phyloP scores from a whole-genome alignment of 1,284 basidiomycete genomes.

The Ganoderma lucidum region DNA sequence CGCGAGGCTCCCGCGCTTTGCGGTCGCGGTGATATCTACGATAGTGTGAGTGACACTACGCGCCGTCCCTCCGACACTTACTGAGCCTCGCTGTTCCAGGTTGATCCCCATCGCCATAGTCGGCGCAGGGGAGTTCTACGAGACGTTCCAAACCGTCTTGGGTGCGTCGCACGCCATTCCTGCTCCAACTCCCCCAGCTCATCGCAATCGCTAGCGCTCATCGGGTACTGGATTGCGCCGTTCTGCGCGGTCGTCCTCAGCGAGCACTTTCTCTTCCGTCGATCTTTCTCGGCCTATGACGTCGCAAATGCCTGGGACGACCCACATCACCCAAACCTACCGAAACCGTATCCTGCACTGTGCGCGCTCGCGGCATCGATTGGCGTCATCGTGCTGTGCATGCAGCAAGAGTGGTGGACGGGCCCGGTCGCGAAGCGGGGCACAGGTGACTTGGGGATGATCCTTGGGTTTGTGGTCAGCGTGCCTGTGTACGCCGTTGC shows the following conservation, averaged over 20 bases:
- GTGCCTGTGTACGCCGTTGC: slow-evolving; percentile 49
- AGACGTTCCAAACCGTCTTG: slow-evolving; percentile 62
- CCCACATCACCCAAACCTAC: slow-evolving; percentile 45
- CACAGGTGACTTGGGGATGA: slow-evolving; percentile 66
- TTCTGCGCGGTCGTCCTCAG: slow-evolving; percentile 61
- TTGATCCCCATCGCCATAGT: slow-evolving; percentile 67
- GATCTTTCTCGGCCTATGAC: slow-evolving; percentile 41
- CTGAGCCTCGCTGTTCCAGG: slow-evolving; percentile 40
- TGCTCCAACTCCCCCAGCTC: neutral
- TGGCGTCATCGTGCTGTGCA: slow-evolving; percentile 62
- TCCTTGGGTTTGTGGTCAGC: slow-evolving; percentile 54
- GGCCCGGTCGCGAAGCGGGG: slow-evolving; percentile 54
- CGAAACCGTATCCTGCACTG: slow-evolving; percentile 56
- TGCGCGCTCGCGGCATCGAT: slow-evolving; percentile 55
- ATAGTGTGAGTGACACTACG: slow-evolving; percentile 58
- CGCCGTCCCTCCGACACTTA: neutral
- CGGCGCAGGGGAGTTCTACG: slow-evolving; percentile 65
- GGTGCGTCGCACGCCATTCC: slow-evolving; percentile 44
- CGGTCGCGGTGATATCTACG: slow-evolving; percentile 74
- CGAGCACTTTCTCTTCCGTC: slow-evolving; percentile 67
- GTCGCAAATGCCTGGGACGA: slow-evolving; percentile 52
- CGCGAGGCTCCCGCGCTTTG: slow-evolving; percentile 71
- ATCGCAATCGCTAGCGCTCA: slow-evolving; percentile 45
- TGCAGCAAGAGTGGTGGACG: slow-evolving; percentile 66
- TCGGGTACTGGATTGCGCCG: slow-evolving; percentile 69